phyloP scores from a whole-genome alignment of 73 alveolate genomes.

The Paramecium biaurelia region DNA sequence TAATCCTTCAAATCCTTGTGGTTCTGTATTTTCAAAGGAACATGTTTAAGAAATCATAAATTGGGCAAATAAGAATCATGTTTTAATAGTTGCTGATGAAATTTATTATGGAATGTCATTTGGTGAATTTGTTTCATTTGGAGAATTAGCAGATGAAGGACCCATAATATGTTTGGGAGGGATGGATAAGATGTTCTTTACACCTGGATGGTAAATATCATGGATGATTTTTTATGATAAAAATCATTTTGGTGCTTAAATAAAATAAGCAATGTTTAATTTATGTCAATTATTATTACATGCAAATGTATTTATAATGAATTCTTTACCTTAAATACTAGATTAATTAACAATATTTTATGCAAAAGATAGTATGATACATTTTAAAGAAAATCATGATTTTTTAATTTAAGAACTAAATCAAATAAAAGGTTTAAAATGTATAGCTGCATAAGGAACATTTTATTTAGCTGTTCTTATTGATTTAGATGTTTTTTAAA shows the following conservation, averaged over 20 bases:
- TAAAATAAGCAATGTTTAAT: slow-evolving; percentile 59
- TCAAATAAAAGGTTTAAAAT: slow-evolving; percentile 70
- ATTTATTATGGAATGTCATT: slow-evolving; percentile 77
- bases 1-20: slow-evolving; percentile 91
- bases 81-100: slow-evolving; percentile 84
- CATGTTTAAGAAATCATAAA: slow-evolving; percentile 74
- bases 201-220: slow-evolving; percentile 93
- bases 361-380: slow-evolving; percentile 62
- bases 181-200: slow-evolving; percentile 76
- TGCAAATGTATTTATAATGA: slow-evolving; percentile 70
- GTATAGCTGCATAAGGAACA: slow-evolving; percentile 79
- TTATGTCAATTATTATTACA: slow-evolving; percentile 69
- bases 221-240: slow-evolving; percentile 83
- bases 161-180: slow-evolving; percentile 74
- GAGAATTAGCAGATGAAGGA: slow-evolving; percentile 64
- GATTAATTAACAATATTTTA: slow-evolving; percentile 63
- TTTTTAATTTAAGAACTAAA: slow-evolving; percentile 56
- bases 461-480: slow-evolving; percentile 79
- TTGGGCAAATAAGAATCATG: slow-evolving; percentile 67
- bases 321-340: slow-evolving; percentile 70
- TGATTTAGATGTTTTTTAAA: slow-evolving; percentile 22
- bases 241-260: slow-evolving; percentile 65
- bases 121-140: slow-evolving; percentile 61
- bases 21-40: slow-evolving; percentile 75
- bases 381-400: slow-evolving; percentile 70